phyloP scores from a whole-genome alignment of 345 rosid genomes.

The Rhizophora apiculata region DNA sequence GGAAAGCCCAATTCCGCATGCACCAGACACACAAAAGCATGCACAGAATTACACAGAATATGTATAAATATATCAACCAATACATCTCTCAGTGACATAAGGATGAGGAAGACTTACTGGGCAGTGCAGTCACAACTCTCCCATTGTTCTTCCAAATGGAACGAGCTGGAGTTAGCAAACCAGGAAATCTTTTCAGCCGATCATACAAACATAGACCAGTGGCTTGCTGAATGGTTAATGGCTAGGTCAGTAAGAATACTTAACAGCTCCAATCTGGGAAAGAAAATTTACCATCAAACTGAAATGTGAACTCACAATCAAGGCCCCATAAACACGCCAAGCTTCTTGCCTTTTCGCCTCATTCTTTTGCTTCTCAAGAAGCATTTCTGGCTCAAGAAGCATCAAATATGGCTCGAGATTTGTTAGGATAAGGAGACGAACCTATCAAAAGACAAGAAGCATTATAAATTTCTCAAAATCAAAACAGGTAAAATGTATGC shows the following conservation, averaged over 20 bases:
- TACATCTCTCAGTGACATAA: neutral
- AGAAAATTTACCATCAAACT: neutral
- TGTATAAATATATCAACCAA: neutral
- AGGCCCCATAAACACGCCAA: slow-evolving; percentile 77
- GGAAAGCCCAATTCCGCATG: too few species aligned
- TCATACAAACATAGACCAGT: slow-evolving; percentile 72
- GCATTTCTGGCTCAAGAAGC: slow-evolving; percentile 70
- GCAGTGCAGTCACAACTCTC: slow-evolving; percentile 30
- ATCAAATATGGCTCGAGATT: slow-evolving; percentile 70
- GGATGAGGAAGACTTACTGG: slow-evolving; percentile 42
- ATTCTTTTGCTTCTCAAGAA: slow-evolving; percentile 59
- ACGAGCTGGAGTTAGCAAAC: slow-evolving; percentile 45
- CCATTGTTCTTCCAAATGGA: slow-evolving; percentile 45
- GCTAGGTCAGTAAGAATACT: slow-evolving; percentile 18
- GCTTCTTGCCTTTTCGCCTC: slow-evolving; percentile 65
- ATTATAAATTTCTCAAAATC: slow-evolving; percentile 14
- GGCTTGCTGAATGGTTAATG: slow-evolving; percentile 49
- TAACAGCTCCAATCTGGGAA: slow-evolving; percentile 1
- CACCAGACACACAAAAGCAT: neutral
- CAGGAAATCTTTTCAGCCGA: slow-evolving; percentile 52
- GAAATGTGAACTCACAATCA: slow-evolving; percentile 49
- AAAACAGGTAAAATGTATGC: neutral
- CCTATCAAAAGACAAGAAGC: slow-evolving; percentile 41
- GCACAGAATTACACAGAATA: neutral
- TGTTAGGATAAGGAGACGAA: slow-evolving; percentile 71